phyloP scores from a whole-genome alignment of 768 basidiomycete species.

The Termitomyces sp. region DNA sequence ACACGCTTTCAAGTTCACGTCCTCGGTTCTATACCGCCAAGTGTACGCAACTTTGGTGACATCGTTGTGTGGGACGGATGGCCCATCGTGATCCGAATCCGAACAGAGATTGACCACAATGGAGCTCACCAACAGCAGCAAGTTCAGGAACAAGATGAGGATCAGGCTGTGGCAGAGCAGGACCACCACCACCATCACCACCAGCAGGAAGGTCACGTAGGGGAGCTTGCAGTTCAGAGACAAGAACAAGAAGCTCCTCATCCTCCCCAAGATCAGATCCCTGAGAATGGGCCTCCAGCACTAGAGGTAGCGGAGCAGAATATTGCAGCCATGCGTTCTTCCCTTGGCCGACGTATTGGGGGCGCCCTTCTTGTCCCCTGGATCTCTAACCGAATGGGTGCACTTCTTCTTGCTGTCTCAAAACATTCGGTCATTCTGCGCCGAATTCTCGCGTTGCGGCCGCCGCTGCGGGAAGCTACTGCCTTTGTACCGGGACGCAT shows the following conservation, averaged over 20 bases:
- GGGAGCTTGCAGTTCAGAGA: conserved; percentile 2
- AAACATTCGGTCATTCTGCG: conserved; percentile 32
- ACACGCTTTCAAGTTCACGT: conserved; percentile 34
- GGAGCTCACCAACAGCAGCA: conserved; percentile 10
- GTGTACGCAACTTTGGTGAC: conserved; percentile 17
- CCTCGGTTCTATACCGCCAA: conserved; percentile 32
- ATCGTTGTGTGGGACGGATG: conserved; percentile 20
- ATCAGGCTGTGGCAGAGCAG: conserved; percentile 17
- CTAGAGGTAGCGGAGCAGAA: conserved; percentile 50
- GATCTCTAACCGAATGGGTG: conserved; percentile 62
- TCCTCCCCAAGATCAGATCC: conserved; percentile 21
- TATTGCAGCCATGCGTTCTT: conserved; percentile 50
- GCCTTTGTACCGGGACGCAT: conserved; percentile 6
- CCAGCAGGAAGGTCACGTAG: conserved; percentile 14
- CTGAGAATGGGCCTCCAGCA: conserved; percentile 29
- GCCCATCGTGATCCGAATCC: conserved; percentile 29
- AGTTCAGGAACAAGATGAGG: conserved; percentile 3
- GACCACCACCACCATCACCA: conserved; percentile 14
- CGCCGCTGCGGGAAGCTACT: conserved; percentile 15
- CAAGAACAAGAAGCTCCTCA: conserved; percentile 16
- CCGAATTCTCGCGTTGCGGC: conserved; percentile 31
- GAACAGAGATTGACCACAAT: conserved; percentile 20
- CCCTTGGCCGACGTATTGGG: conserved; percentile 60
- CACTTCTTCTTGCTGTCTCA: conserved; percentile 49
- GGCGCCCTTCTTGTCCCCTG: conserved; percentile 66